Conservation (phyloP, 2,329 filamentous ascomycete genomes). For the Apiospora kogelbergensis region DNA sequence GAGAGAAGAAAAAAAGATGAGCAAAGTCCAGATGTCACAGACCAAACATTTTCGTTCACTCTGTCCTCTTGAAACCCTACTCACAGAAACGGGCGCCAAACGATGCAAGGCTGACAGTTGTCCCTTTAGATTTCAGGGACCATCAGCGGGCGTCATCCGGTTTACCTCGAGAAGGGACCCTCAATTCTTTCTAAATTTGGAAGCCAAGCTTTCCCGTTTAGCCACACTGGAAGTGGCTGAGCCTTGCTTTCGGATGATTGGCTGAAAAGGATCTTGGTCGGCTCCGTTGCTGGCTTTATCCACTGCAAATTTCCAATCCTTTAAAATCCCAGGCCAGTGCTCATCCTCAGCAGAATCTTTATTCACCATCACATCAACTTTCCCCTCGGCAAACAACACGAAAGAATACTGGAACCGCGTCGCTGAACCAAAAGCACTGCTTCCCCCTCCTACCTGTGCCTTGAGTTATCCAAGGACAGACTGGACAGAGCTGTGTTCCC, state of each 20-base stretch:
- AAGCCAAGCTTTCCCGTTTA: neutral
- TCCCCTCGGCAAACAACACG: neutral
- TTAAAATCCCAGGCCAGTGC: neutral
- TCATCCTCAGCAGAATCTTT: too few species aligned
- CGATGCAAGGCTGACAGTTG: constrained; percentile 6
- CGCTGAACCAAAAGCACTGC: neutral
- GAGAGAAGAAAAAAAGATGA: neutral
- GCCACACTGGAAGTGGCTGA: neutral
- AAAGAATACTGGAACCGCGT: neutral
- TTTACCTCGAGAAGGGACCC: neutral
- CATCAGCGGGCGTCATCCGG: constrained; percentile 1
- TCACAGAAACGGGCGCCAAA: neutral
- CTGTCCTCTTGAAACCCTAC: constrained; percentile 3
- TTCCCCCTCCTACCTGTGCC: neutral
- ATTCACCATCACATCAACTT: neutral
- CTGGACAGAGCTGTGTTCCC: neutral
- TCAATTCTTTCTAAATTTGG: neutral
- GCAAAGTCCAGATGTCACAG: neutral
- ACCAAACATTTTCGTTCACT: neutral
- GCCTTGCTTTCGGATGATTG: neutral
- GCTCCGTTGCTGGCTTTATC: neutral
- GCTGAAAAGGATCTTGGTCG: neutral
- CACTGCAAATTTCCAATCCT: neutral
- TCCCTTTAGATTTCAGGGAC: constrained; percentile 1
- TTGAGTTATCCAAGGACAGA: neutral